A percentile compares a stretch with the other conserved stretches of the same genome.
Conservation (phyloP, 2,329 filamentous ascomycete species). For the Curvularia spicifera region DNA sequence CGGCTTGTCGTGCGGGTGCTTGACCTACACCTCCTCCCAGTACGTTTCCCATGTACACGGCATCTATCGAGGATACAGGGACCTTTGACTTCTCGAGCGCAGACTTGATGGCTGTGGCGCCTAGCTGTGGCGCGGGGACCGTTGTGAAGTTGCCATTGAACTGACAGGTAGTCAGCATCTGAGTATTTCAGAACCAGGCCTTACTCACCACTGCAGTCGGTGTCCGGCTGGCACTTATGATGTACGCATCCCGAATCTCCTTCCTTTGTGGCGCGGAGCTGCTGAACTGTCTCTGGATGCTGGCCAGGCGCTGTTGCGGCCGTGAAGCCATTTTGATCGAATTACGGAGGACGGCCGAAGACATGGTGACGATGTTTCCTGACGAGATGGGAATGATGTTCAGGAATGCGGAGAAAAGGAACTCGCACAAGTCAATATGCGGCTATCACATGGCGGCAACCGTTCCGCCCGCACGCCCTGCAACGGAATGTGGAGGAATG, state of each 20-base stretch:
- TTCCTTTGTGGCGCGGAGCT: constrained; percentile 49
- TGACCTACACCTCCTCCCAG: constrained; percentile 84
- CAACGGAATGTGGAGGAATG: constrained; percentile 37
- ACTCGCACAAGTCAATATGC: constrained; percentile 33
- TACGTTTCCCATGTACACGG: constrained; percentile 98
- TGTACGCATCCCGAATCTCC: constrained; percentile 91
- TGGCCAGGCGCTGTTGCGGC: constrained; percentile 46
- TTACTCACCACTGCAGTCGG: constrained; percentile 79
- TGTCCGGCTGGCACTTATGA: constrained; percentile 86
- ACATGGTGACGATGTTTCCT: constrained; percentile 29
- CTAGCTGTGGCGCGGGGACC: constrained; percentile 85
- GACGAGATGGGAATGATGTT: constrained; percentile 2
- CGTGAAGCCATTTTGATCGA: constrained; percentile 46
- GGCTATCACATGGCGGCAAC: constrained; percentile 42
- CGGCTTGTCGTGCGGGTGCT: constrained; percentile 87
- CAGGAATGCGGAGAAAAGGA: constrained; percentile 17
- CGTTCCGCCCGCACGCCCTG: constrained; percentile 25
- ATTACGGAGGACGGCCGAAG: constrained; percentile 40
- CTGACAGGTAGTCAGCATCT: constrained; percentile 54
- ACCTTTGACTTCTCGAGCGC: constrained; percentile 86
- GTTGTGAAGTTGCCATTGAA: constrained; percentile 92
- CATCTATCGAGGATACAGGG: constrained; percentile 78
- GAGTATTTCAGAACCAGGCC: neutral
- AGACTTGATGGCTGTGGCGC: constrained; percentile 88
- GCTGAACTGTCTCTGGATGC: constrained; percentile 49